These are phyloP conservation scores for Penicillium nucicola DNA, from an alignment of 495 filamentous ascomycete species.

Conservation along the genomic window DNA sequence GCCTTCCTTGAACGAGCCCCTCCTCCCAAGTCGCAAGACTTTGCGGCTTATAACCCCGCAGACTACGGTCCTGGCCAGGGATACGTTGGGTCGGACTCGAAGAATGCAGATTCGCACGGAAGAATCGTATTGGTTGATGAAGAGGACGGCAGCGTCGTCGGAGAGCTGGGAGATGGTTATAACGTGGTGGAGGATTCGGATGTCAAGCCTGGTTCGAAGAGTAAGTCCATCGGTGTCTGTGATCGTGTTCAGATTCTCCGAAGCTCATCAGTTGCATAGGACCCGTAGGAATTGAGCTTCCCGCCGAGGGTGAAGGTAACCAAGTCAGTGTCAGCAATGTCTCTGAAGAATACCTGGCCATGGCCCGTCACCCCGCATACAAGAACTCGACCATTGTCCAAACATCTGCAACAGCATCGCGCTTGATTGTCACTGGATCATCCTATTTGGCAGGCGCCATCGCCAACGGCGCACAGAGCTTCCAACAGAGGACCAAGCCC, in stretches of 20 bases:
- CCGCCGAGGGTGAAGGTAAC: conserved; percentile 65
- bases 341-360: conserved; percentile 73
- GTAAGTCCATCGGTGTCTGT: conserved; percentile 43
- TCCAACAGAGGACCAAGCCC: conserved; percentile 75
- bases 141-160: conserved; percentile 91
- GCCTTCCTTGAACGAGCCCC: conserved; percentile 81
- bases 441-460: conserved; percentile 73
- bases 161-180: conserved; percentile 81
- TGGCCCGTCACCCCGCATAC: conserved; percentile 86
- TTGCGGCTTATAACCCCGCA: conserved; percentile 70
- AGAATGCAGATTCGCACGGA: conserved; percentile 51
- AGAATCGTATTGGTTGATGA: conserved; percentile 95
- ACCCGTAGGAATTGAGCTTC: conserved; percentile 89
- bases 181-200: conserved; percentile 70
- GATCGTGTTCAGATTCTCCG: neutral
- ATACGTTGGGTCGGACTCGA: conserved; percentile 49
- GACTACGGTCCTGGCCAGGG: conserved; percentile 76
- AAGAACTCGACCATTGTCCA: conserved; percentile 82
- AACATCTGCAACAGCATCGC: conserved; percentile 84
- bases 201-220: conserved; percentile 81
- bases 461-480: conserved; percentile 71
- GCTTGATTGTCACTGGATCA: conserved; percentile 86
- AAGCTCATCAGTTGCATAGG: conserved; percentile 41
- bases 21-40: conserved; percentile 50
- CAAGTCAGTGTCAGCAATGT: conserved; percentile 72